Conservation (phyloP, 768 basidiomycete genomes). For the Pulveroboletus frians region DNA sequence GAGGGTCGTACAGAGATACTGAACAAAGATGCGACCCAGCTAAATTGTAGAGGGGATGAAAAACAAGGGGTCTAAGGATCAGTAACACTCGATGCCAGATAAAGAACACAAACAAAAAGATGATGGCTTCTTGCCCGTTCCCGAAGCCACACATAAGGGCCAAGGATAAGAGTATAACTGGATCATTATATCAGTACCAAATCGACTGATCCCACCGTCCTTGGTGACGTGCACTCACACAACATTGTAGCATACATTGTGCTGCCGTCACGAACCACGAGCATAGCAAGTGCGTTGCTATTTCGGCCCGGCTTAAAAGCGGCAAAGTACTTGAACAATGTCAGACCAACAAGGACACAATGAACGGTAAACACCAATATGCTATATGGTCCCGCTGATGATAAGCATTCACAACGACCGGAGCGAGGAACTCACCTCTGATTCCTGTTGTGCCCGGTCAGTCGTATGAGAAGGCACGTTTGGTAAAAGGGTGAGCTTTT, state of each 20-base stretch:
- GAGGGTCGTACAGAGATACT: conserved; percentile 10
- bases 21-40: conserved; percentile 9
- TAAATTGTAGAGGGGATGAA: background rate
- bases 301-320: conserved; percentile 15
- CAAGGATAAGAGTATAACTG: conserved; percentile 5
- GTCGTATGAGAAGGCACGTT: conserved; percentile 7
- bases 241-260: conserved; percentile 2
- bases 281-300: conserved; percentile 17
- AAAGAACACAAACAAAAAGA: conserved; percentile 8
- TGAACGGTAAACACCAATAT: conserved; percentile 9
- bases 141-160: background rate
- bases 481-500: background rate
- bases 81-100: background rate
- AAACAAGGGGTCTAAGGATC: background rate
- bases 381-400: background rate
- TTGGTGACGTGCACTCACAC: conserved; percentile 4
- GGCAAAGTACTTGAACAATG: background rate
- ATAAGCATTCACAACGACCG: background rate
- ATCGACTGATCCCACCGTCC: background rate
- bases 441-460: background rate
- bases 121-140: background rate
- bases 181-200: background rate
- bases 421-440: conserved; percentile 7
- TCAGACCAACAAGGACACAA: conserved; percentile 6
- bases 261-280: conserved; percentile 15